Base-by-base conservation (phyloP, 2,329 filamentous ascomycete species). In the Tolypocladium tropicale region DNA sequence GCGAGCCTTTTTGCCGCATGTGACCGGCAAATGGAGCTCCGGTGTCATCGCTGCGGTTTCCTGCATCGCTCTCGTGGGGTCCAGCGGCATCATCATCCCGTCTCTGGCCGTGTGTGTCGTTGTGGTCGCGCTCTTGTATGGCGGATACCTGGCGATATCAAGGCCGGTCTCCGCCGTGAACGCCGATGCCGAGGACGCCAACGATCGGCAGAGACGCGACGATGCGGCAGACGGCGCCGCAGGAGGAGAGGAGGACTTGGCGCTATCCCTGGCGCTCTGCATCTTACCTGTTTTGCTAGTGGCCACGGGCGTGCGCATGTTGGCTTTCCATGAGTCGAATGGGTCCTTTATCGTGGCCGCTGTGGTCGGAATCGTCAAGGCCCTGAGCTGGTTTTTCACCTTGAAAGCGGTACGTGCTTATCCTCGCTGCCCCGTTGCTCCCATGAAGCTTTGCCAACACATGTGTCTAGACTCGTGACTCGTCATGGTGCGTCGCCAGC, bases 371-470 rank as follows among this genome's bases (percentile, higher is more conserved):
- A 25, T 65, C 0, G 50, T 59, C 0, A 75, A 74, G 25, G 66
- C 68, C 0, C 56, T 63, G 0, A 61, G 65, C 2, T 76, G 73
- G 72, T 70, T 65, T 54, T 74, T 69, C 32, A 61, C 60, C 0
- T 64, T 69, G 3, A 63, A 65, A 48, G 59, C 64, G 9, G 71
- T 75, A 46, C 11, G 43, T 28, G 12, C 18, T 46, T 7, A 7
- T 16, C 43, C 6, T 18, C 6, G 14, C 25, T 28, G 3, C 41
- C 25, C 21, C 11, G 5, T 25, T 6, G n/a, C n/a, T 25, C 6
- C 7, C 28, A 4, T 7, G 7, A 21, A 50, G 28, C 46, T 4
- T 3, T 1, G 25, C 28, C 10, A 32, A 33, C 28, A 11, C 16
- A 2, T n/a, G n/a, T n/a, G n/a, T 28, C 0, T 25, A 75, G 72